These are phyloP conservation scores for Kodamaea kakaduensis DNA, from an alignment of 805 yeast genomes.

Conservation along the genomic window DNA sequence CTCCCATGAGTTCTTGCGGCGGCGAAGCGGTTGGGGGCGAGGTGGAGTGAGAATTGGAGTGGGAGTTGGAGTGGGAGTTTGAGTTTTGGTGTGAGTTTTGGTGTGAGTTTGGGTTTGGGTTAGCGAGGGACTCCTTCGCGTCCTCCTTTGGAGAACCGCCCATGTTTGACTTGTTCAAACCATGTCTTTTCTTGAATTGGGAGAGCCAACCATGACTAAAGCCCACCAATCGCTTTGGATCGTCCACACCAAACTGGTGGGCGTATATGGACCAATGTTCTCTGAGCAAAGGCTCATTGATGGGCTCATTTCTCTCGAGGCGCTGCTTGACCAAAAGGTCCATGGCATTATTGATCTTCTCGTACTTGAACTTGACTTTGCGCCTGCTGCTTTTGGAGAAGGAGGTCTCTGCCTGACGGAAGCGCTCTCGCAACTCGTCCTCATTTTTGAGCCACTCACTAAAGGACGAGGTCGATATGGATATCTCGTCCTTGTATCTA, in stretches of 20 bases:
- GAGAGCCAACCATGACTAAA: constrained; percentile 64
- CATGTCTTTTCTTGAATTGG: constrained; percentile 58
- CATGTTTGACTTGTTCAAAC: constrained; percentile 35
- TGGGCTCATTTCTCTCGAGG: constrained; percentile 40
- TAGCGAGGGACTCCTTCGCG: too few relatives aligned
- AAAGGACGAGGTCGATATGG: constrained; percentile 57
- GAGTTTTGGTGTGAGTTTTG: too few relatives aligned
- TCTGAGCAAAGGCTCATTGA: constrained; percentile 52
- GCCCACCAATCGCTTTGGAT: constrained; percentile 51
- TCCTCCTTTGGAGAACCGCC: constrained; percentile 15
- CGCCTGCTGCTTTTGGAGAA: constrained; percentile 37
- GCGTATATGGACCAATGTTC: constrained; percentile 57
- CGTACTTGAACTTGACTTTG: constrained; percentile 51
- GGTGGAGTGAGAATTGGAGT: too few relatives aligned
- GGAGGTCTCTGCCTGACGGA: constrained; percentile 26
- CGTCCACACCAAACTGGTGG: constrained; percentile 52
- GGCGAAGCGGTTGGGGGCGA: too few relatives aligned
- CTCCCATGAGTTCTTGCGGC: too few relatives aligned
- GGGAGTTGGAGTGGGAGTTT: too few relatives aligned
- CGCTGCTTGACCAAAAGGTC: constrained; percentile 47
- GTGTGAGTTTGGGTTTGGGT: too few relatives aligned
- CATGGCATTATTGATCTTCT: constrained; percentile 57
- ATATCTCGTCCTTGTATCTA: constrained; percentile 43
- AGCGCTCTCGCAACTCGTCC: constrained; percentile 44
- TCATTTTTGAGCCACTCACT: constrained; percentile 61